phyloP scores from a whole-genome alignment of 2,329 filamentous ascomycete genomes.

The Sporothrix protearum region DNA sequence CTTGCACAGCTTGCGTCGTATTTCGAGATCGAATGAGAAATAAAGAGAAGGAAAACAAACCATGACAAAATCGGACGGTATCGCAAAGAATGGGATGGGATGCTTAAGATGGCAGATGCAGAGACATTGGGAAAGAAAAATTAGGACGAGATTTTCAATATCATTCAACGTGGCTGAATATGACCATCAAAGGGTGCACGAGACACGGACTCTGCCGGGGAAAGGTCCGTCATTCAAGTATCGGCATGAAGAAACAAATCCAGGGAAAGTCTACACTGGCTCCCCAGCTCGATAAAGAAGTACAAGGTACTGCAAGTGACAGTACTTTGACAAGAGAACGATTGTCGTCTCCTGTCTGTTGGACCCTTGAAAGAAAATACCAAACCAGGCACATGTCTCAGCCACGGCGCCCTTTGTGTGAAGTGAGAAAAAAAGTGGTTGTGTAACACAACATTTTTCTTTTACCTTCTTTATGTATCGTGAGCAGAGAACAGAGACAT shows the following conservation, averaged over 20 bases:
- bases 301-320: neutral
- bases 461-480: neutral
- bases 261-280: neutral
- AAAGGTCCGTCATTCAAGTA: neutral
- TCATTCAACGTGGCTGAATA: too few relatives aligned
- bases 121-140: neutral
- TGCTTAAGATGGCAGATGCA: neutral
- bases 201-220: neutral
- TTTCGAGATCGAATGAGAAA: neutral
- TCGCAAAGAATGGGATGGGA: neutral
- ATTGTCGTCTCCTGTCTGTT: neutral
- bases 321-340: neutral
- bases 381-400: conserved; percentile 16
- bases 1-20: conserved; percentile 6
- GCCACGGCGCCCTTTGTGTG: neutral
- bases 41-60: neutral
- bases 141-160: too few relatives aligned
- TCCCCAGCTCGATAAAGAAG: neutral
- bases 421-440: neutral
- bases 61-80: neutral
- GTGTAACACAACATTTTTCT: conserved; percentile 11
- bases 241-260: neutral
- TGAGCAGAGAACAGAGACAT: neutral
- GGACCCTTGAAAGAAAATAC: neutral
- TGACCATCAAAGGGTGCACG: neutral